Conservation (phyloP, 257 asterid genomes). For the Nicotiana noctiflora region DNA sequence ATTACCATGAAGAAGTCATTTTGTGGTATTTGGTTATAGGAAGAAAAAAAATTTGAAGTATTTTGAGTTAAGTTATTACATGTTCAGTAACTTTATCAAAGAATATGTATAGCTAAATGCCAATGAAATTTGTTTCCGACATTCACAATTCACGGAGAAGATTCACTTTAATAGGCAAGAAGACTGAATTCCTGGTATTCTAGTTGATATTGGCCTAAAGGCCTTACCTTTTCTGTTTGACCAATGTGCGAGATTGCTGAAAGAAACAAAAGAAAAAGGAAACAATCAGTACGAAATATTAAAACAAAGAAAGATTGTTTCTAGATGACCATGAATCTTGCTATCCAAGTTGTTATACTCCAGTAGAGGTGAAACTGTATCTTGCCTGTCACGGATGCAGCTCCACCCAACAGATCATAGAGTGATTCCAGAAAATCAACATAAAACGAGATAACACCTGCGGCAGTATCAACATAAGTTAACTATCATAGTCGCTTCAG, state of each 20-base stretch:
- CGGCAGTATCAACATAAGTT: slow-evolving; percentile 17
- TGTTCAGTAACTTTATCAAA: neutral
- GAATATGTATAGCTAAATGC: neutral
- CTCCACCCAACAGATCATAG: slow-evolving; percentile 59
- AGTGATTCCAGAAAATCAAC: slow-evolving; percentile 63
- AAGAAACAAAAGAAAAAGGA: slow-evolving; percentile 15
- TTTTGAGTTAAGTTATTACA: neutral
- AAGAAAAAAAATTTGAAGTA: neutral
- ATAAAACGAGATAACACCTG: slow-evolving; percentile 84
- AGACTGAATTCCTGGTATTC: neutral
- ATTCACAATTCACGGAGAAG: neutral
- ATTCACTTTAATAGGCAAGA: neutral
- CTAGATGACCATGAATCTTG: neutral
- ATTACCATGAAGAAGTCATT: neutral
- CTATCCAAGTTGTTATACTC: neutral
- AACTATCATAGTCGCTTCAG: neutral
- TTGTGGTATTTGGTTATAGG: neutral
- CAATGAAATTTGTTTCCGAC: neutral
- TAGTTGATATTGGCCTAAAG: neutral
- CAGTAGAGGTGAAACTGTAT: neutral
- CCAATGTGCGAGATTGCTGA: slow-evolving; percentile 70
- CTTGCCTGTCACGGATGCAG: slow-evolving; percentile 77
- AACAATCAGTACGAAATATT: neutral
- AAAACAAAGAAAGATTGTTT: neutral
- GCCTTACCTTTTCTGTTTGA: slow-evolving; percentile 63